Evolutionary conservation across 257 asterid species (phyloP).

Genomic region (Solanum verrucosum): DNA sequence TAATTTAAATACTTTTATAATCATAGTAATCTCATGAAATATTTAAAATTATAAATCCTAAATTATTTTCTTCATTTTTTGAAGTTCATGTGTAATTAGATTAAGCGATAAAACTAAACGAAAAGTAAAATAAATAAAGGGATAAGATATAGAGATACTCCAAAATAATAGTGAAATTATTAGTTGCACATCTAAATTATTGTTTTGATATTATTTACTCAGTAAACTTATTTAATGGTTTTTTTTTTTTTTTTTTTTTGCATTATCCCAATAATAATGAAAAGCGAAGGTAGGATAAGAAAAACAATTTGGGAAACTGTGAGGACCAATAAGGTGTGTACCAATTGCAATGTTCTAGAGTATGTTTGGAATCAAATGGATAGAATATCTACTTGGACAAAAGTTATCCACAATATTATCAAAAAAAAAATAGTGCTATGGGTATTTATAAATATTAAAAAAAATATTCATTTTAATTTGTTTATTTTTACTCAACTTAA

Average conservation of each 20-base stretch:
- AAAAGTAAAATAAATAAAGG: neutral
- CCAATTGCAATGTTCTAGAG: neutral
- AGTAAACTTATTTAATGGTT: neutral
- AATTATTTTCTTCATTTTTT: neutral
- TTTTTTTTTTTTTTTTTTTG: too few species aligned
- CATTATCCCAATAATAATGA: neutral
- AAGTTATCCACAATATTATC: neutral
- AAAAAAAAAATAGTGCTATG: too few species aligned
- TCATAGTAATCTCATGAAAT: neutral
- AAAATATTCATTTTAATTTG: too few species aligned
- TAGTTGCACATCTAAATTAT: too few species aligned
- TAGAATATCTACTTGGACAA: neutral
- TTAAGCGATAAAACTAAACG: neutral
- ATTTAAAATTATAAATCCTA: neutral
- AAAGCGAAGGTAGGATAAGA: neutral
- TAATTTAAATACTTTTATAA: neutral
- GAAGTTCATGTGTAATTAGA: neutral
- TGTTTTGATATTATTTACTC: too few species aligned
- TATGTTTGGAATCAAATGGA: neutral
- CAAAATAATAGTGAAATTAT: neutral
- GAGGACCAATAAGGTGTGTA: neutral
- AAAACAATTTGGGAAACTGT: neutral
- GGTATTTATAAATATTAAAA: too few species aligned
- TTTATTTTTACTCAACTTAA: too few species aligned
- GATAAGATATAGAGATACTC: neutral